A percentile compares a stretch with the other conserved stretches of the same genome.
Conservation (phyloP, 345 rosid genomes). For the Abelmoschus esculentus region DNA sequence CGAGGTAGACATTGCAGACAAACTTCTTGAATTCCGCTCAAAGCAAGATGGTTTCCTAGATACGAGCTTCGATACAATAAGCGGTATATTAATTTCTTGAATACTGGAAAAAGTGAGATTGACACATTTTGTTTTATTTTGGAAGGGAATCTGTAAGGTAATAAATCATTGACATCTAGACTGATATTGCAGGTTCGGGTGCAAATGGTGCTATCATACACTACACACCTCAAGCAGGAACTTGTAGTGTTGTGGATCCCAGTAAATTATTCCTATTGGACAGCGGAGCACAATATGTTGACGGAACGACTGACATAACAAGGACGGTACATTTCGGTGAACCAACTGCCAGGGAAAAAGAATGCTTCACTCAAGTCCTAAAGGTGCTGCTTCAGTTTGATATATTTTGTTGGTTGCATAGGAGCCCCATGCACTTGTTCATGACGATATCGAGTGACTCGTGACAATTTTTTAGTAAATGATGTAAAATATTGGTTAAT, state of each 20-base stretch:
- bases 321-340: constrained; percentile 89
- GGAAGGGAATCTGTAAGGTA: neutral
- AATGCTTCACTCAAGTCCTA: constrained; percentile 88
- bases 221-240: constrained; percentile 78
- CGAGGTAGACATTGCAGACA: constrained; percentile 83
- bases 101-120: neutral
- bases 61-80: constrained; percentile 94
- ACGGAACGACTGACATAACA: constrained; percentile 95
- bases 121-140: neutral
- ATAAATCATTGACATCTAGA: constrained; percentile 2
- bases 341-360: constrained; percentile 72
- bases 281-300: constrained; percentile 93
- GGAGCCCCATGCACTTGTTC: neutral
- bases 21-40: constrained; percentile 79
- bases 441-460: neutral
- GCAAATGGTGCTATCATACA: constrained; percentile 96
- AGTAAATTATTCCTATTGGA: constrained; percentile 73
- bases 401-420: neutral
- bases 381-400: constrained; percentile 38
- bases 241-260: constrained; percentile 70
- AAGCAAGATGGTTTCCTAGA: constrained; percentile 75
- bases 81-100: constrained; percentile 44
- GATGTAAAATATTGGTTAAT: neutral
- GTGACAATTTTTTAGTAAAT: neutral
- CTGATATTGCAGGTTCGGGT: constrained; percentile 65